A percentile compares a stretch with the other conserved stretches of the same genome.
phyloP scores from a whole-genome alignment of 257 asterid genomes.

The Anisodus tanguticus region DNA sequence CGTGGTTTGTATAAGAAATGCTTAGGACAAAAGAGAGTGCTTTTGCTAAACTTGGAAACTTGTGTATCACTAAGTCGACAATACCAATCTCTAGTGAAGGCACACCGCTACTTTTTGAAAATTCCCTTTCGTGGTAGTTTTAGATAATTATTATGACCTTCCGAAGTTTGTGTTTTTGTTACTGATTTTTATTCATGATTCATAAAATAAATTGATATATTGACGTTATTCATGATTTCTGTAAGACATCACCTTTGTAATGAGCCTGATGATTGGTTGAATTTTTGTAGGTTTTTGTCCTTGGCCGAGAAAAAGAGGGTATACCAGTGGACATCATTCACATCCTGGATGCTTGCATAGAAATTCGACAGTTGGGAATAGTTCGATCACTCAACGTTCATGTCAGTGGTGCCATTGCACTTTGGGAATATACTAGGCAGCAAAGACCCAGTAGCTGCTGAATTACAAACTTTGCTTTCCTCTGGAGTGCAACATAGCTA shows the following conservation, averaged over 20 bases:
- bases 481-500: neutral
- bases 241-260: neutral
- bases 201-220: slow-evolving; percentile 14
- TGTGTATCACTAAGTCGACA: neutral
- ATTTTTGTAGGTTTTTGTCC: slow-evolving; percentile 63
- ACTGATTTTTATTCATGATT: neutral
- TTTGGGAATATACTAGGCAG: slow-evolving; percentile 97
- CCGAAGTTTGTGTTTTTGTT: neutral
- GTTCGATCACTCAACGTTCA: slow-evolving; percentile 96
- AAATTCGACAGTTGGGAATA: slow-evolving; percentile 91
- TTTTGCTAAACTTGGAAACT: neutral
- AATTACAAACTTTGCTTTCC: neutral
- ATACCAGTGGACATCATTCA: slow-evolving; percentile 94
- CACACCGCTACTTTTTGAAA: neutral
- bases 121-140: slow-evolving; percentile 2
- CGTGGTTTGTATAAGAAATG: neutral
- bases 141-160: neutral
- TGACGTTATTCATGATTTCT: slow-evolving; percentile 19
- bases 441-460: slow-evolving; percentile 47
- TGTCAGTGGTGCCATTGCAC: slow-evolving; percentile 96
- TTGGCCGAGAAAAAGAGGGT: slow-evolving; percentile 96
- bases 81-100: neutral
- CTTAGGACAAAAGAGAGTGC: neutral
- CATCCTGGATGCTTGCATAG: slow-evolving; percentile 85
- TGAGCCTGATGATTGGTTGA: neutral